phyloP scores from a whole-genome alignment of 2,329 filamentous ascomycete species.

The Ophiostoma ulmi region DNA sequence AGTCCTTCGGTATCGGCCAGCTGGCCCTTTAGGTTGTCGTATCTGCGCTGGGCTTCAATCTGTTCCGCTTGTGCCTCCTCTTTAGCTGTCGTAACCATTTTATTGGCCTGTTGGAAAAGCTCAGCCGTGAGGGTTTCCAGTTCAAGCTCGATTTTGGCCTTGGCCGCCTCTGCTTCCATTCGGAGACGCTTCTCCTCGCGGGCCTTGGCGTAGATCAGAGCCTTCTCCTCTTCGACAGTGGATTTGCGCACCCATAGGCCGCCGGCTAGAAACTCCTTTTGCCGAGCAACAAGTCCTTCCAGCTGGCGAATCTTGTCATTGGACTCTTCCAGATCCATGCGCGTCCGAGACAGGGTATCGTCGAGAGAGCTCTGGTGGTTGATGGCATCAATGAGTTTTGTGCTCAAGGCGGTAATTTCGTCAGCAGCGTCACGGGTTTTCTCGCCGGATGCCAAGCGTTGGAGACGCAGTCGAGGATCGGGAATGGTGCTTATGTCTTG shows the following conservation, averaged over 20 bases:
- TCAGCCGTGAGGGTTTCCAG: conserved; percentile 84
- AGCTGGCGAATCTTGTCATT: conserved; percentile 62
- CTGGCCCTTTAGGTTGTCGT: conserved; percentile 80
- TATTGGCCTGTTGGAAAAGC: conserved; percentile 97
- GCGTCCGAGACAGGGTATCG: conserved; percentile 75
- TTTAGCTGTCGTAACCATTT: conserved; percentile 90
- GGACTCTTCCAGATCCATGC: conserved; percentile 74
- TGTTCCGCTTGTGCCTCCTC: conserved; percentile 83
- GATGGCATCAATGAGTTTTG: conserved; percentile 94
- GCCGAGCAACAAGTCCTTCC: conserved; percentile 60
- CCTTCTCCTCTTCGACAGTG: conserved; percentile 68
- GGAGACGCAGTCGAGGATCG: conserved; percentile 51
- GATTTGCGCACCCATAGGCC: conserved; percentile 72
- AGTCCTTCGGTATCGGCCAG: conserved; percentile 81
- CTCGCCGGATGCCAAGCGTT: neutral
- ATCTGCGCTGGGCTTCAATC: conserved; percentile 73
- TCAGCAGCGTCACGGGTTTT: conserved; percentile 36
- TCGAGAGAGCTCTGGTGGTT: conserved; percentile 92
- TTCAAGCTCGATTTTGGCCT: conserved; percentile 86
- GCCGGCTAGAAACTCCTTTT: conserved; percentile 66
- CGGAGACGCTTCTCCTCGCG: conserved; percentile 62
- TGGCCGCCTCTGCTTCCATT: conserved; percentile 66
- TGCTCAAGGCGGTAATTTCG: conserved; percentile 85
- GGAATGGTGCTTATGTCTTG: conserved; percentile 65
- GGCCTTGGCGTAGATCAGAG: conserved; percentile 52